Conservation (phyloP, 305 asterid species). For the Fraxinus sp. region DNA sequence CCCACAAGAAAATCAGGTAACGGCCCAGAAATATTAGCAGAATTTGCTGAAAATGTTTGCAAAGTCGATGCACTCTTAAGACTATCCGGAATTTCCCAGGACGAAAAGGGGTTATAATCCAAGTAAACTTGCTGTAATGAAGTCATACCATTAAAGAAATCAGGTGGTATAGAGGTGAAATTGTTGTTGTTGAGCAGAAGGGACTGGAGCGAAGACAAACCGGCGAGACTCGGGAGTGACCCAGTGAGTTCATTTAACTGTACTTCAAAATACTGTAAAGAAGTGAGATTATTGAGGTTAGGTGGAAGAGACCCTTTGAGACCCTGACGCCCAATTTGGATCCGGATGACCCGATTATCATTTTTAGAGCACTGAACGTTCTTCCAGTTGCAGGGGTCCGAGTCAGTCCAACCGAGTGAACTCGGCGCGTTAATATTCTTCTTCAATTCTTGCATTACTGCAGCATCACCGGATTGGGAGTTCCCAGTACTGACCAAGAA, state of each 20-base stretch:
- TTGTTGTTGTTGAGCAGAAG: conserved; percentile 50
- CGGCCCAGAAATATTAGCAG: conserved; percentile 52
- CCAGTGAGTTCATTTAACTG: conserved; percentile 56
- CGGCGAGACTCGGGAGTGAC: conserved; percentile 64
- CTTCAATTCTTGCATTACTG: conserved; percentile 65
- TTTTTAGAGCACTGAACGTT: conserved; percentile 41
- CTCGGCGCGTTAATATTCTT: conserved; percentile 44
- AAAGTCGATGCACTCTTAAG: conserved; percentile 42
- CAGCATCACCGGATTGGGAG: conserved; percentile 53
- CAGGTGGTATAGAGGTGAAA: conserved; percentile 61
- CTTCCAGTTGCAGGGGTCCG: conserved; percentile 62
- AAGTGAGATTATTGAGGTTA: conserved; percentile 42
- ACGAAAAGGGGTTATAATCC: conserved; percentile 58
- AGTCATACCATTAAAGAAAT: conserved; percentile 73
- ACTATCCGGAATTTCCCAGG: conserved; percentile 62
- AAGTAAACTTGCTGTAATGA: conserved; percentile 44
- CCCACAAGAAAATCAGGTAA: conserved; percentile 60
- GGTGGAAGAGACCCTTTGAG: conserved; percentile 58
- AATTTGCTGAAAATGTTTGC: conserved; percentile 51
- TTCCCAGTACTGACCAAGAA: conserved; percentile 26
- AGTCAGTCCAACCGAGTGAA: conserved; percentile 55
- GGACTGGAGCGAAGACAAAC: conserved; percentile 45
- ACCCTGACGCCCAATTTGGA: conserved; percentile 60
- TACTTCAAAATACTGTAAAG: conserved; percentile 53
- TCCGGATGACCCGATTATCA: conserved; percentile 54